These are phyloP conservation scores for Shiraia sp. DNA, from an alignment of 2,329 filamentous ascomycete genomes.

Conservation along the genomic window DNA sequence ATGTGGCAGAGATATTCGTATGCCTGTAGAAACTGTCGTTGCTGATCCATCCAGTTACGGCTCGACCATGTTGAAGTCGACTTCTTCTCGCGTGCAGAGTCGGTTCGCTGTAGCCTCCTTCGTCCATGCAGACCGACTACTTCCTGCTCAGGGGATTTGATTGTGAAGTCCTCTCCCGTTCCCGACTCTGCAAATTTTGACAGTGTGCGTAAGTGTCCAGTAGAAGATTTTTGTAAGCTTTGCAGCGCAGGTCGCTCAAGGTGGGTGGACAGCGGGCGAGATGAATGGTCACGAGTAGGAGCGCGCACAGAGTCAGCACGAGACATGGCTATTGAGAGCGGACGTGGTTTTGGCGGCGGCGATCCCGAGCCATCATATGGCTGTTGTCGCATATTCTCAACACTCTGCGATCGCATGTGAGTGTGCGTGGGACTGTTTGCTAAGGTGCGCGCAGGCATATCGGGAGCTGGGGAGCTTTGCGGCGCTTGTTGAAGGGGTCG, in stretches of 20 bases:
- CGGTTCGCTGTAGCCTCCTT: constrained; percentile 75
- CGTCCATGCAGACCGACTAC: constrained; percentile 87
- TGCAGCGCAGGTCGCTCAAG: constrained; percentile 65
- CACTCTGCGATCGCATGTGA: constrained; percentile 46
- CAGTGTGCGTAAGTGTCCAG: constrained; percentile 83
- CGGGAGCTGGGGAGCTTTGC: constrained; percentile 32
- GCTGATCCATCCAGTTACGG: constrained; percentile 98
- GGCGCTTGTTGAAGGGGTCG: constrained; percentile 54
- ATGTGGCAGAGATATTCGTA: constrained; percentile 99
- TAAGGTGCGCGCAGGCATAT: constrained; percentile 26
- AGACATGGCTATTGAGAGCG: constrained; percentile 46
- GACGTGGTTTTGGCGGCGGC: constrained; percentile 50
- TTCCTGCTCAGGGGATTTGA: constrained; percentile 77
- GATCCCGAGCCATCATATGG: constrained; percentile 52
- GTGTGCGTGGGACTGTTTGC: constrained; percentile 21
- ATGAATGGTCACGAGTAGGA: constrained; percentile 39
- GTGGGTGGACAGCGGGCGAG: constrained; percentile 36
- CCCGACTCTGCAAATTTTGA: constrained; percentile 79
- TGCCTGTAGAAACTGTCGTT: constrained; percentile 91
- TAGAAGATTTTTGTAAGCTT: constrained; percentile 83
- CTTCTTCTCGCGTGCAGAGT: constrained; percentile 58
- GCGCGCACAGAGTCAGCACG: constrained; percentile 44
- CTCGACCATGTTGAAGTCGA: constrained; percentile 68
- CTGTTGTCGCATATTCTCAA: constrained; percentile 38
- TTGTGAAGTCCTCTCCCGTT: constrained; percentile 77